These are phyloP conservation scores for Huntiella bhutanensis DNA, from an alignment of 2,329 filamentous ascomycete genomes.

Conservation along the genomic window DNA sequence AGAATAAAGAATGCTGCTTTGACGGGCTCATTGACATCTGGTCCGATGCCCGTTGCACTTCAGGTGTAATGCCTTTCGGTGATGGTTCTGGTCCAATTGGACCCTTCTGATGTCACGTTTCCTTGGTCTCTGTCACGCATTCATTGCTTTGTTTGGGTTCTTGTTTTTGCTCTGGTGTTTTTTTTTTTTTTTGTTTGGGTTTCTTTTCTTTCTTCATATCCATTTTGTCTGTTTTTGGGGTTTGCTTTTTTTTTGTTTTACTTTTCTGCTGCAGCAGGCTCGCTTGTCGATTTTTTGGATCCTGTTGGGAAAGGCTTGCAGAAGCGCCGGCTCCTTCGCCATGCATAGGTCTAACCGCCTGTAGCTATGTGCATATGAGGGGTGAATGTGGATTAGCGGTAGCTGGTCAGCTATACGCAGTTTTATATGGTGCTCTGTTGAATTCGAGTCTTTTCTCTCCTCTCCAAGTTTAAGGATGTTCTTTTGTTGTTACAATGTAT, in stretches of 20 bases:
- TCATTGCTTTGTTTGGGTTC: neutral
- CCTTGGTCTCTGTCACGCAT: neutral
- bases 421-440: too few relatives aligned
- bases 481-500: too few relatives aligned
- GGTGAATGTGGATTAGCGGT: too few relatives aligned
- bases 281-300: neutral
- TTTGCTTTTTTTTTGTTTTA: neutral
- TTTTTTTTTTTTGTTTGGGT: neutral
- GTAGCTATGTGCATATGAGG: neutral
- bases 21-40: constrained; percentile 3
- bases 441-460: too few relatives aligned
- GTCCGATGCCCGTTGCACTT: constrained; percentile 8
- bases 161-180: neutral
- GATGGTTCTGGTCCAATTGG: neutral
- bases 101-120: too few relatives aligned
- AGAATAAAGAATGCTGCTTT: constrained; percentile 10
- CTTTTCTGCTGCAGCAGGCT: neutral
- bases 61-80: neutral
- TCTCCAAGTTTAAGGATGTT: too few relatives aligned
- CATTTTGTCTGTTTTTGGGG: neutral
- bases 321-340: constrained; percentile 6
- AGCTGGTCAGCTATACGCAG: too few relatives aligned
- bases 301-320: constrained; percentile 2
- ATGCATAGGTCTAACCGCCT: neutral
- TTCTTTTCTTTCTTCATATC: neutral